Percentiles rank a stretch among this genome's conserved stretches.
Evolutionary conservation across 140 eudicot species (phyloP).

Genomic region (Erigeron philadelphicus): DNA sequence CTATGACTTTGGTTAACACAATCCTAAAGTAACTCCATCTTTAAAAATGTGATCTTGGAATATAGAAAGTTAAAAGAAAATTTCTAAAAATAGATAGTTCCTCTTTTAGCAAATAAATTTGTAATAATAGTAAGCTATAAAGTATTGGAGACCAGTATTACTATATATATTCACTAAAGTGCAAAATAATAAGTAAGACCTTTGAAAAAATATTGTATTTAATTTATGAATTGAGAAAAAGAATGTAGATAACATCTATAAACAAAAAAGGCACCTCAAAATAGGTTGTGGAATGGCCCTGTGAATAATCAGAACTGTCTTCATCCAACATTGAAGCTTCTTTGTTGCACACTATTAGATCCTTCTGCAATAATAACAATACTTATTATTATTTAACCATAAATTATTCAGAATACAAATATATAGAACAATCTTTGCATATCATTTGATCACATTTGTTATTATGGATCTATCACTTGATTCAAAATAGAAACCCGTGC

Average conservation of each 20-base stretch:
- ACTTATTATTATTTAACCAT: background rate
- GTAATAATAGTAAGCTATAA: no score
- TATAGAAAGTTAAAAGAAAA: no score
- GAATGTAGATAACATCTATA: background rate
- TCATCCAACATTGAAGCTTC: slow-evolving; percentile 39
- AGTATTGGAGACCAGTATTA: no score
- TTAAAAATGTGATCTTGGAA: slow-evolving; percentile 14
- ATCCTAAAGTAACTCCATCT: no score
- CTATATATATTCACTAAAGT: no score
- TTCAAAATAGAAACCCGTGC: background rate
- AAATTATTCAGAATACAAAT: background rate
- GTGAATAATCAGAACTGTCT: slow-evolving; percentile 47
- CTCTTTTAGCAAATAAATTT: no score
- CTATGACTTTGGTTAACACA: no score
- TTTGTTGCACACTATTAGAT: slow-evolving; percentile 32
- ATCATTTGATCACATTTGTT: background rate
- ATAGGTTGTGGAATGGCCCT: slow-evolving; percentile 67
- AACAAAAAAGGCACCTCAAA: slow-evolving; percentile 43
- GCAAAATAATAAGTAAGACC: background rate
- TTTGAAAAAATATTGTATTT: background rate
- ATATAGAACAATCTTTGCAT: background rate
- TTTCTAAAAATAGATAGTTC: no score
- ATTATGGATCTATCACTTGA: slow-evolving; percentile 3
- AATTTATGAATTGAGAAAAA: background rate
- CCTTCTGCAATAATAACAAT: slow-evolving; percentile 33